Conservation (phyloP, 176 grass and related monocot genomes). For the Oryza glumipatula region DNA sequence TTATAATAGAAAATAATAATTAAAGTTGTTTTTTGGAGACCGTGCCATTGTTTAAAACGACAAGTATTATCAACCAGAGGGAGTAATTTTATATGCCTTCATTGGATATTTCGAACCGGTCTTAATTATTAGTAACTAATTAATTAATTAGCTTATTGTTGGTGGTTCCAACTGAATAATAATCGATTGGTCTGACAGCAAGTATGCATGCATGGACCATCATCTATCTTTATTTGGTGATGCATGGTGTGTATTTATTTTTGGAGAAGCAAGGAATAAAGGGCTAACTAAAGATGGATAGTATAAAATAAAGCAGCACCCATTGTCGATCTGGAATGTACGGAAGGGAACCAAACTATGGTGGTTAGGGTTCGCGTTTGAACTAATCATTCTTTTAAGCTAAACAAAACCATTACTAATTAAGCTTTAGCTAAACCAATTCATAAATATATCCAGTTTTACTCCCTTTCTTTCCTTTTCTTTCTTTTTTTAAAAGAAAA, state of each 20-base stretch:
- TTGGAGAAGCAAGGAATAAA: slow-evolving; percentile 60
- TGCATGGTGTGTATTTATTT: slow-evolving; percentile 11
- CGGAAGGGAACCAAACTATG: slow-evolving; percentile 21
- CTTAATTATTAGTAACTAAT: neutral
- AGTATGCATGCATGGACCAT: neutral
- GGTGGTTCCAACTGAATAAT: slow-evolving; percentile 27
- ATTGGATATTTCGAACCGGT: neutral
- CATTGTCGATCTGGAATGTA: slow-evolving; percentile 46
- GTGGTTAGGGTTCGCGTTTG: slow-evolving; percentile 31
- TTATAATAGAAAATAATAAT: too few relatives aligned
- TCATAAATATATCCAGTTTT: neutral
- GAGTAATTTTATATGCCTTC: neutral
- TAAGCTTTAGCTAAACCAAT: slow-evolving; percentile 15
- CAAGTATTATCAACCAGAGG: too few relatives aligned
- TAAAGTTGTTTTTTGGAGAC: too few relatives aligned
- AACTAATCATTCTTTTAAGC: slow-evolving; percentile 20
- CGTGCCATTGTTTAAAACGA: too few relatives aligned
- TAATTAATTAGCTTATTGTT: neutral
- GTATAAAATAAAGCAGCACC: slow-evolving; percentile 10
- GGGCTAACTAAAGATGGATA: neutral
- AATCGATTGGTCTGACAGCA: neutral
- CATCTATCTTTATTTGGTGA: slow-evolving; percentile 8
- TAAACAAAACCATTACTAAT: slow-evolving; percentile 5
- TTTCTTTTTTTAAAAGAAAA: neutral
- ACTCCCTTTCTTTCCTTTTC: neutral